phyloP scores from a whole-genome alignment of 1,139 yeast genomes.

The Saccharomyces pastorianus region DNA sequence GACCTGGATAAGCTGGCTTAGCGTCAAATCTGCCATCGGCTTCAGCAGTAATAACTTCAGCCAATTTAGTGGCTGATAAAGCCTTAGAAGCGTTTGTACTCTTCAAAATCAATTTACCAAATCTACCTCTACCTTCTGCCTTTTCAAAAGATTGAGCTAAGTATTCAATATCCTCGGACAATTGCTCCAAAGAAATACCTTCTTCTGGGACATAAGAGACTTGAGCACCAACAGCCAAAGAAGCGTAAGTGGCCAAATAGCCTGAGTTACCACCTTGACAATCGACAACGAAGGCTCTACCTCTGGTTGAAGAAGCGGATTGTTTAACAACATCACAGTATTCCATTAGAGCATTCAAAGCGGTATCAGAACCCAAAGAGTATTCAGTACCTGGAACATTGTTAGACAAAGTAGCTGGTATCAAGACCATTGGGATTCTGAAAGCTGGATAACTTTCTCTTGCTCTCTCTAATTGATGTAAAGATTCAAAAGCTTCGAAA shows the following conservation, averaged over 20 bases:
- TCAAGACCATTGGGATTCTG: constrained; percentile 82
- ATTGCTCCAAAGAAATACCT: constrained; percentile 60
- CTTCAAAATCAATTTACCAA: constrained; percentile 62
- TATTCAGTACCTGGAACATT: constrained; percentile 95
- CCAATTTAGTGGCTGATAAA: constrained; percentile 56
- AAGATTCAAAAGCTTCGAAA: constrained; percentile 81
- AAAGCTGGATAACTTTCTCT: constrained; percentile 75
- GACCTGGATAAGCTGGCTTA: constrained; percentile 74
- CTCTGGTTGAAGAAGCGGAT: constrained; percentile 89
- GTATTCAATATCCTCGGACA: constrained; percentile 69
- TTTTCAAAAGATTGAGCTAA: constrained; percentile 59
- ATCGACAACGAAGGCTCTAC: constrained; percentile 91
- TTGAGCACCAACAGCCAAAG: constrained; percentile 87
- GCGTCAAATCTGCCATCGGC: constrained; percentile 64
- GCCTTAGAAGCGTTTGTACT: constrained; percentile 65
- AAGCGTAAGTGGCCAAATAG: constrained; percentile 78
- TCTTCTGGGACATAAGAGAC: constrained; percentile 92
- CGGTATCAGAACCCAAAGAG: constrained; percentile 86
- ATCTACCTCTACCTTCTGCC: constrained; percentile 72
- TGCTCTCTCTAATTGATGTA: constrained; percentile 70
- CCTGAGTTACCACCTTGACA: constrained; percentile 98
- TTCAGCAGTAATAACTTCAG: constrained; percentile 59
- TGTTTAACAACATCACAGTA: constrained; percentile 95
- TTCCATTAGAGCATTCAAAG: constrained; percentile 78
- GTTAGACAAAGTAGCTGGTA: constrained; percentile 96